Base-by-base conservation (phyloP, 2,329 filamentous ascomycete genomes). In the Hypomyces perniciosus region DNA sequence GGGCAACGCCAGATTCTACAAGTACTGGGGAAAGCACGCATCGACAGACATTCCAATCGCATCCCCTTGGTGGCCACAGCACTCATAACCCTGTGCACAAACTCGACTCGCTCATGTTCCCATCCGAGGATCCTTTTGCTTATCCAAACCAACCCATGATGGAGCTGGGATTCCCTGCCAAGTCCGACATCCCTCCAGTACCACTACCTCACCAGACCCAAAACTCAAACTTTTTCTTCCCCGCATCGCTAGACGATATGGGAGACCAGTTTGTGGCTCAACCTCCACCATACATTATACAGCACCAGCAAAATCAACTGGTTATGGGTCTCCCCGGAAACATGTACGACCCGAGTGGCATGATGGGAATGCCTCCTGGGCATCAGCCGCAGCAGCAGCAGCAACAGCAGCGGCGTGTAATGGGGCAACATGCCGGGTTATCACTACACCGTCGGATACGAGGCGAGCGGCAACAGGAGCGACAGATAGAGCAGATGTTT, bases 21-120 rank as follows among this genome's bases (percentile, higher is more conserved):
- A 73, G 71, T 59, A 67, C 70, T 1, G 68, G 67, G 3, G 65
- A 66, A 4, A 72, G 70, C 54, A 68, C 72, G 2, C 70, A 71
- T 8, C 66, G 59, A 28, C 64, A 65, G 33, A 59, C 55, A 4
- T 67, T 64, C 46, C 51, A 53, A 45, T 59, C 65, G 3, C 67
- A 69, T 8, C 62, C 63, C 7, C 57, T 68, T 5, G 59, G 62
- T 44, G 49, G 61, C 51, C 52, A 69, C 3, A 57, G 60, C 46
- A 48, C 62, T 54, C 52, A 68, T 43, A 79, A 72, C 58, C 70
- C 72, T 4, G 72, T 90, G 12, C 80, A 86, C 56, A 86, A 88
- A 62, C 76, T 91, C 6, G 85, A 85, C 52, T 81, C 84, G 4
- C 81, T 91, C 70, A 90, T 92, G 85, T 92, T 92, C 61, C 84